phyloP scores from a whole-genome alignment of 108 stramenopile species.

The Aurantiochytrium sp. region DNA sequence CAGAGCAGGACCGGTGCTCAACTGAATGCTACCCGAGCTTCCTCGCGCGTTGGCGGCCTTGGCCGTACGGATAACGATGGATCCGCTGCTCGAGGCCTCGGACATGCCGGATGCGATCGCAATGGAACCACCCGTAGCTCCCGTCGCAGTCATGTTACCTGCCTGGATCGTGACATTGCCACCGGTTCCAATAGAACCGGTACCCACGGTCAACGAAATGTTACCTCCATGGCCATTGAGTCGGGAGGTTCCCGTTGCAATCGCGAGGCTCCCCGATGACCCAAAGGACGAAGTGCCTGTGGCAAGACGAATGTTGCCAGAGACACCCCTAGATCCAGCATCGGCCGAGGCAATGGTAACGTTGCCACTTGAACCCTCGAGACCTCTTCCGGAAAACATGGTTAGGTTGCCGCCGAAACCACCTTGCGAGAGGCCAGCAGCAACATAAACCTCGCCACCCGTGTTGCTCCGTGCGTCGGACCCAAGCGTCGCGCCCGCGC shows the following conservation, averaged over 20 bases:
- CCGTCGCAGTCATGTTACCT: not conserved
- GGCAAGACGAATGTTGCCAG: not conserved
- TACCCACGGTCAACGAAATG: constrained; percentile 32
- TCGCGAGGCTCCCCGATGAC: not conserved
- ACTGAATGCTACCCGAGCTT: not conserved
- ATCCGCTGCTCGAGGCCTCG: constrained; percentile 23
- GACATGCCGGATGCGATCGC: constrained; percentile 9
- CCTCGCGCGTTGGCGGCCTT: constrained; percentile 26
- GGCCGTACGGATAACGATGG: constrained; percentile 27
- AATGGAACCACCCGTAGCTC: constrained; percentile 21
- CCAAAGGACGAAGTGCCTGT: not conserved
- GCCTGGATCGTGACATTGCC: constrained; percentile 39
- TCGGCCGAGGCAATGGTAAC: not conserved
- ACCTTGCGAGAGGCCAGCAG: not conserved
- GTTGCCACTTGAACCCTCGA: not conserved
- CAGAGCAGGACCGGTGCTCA: not conserved
- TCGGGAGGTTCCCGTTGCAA: constrained; percentile 19
- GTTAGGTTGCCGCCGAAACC: not conserved
- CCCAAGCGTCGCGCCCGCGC: not conserved
- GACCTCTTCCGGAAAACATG: not conserved
- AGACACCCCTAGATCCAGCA: not conserved
- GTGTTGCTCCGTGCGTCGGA: not conserved
- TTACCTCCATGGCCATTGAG: constrained; percentile 20
- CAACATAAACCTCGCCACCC: not conserved
- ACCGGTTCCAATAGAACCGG: constrained; percentile 31